Evolutionary conservation across 768 basidiomycete species (phyloP), one percentile per base, ranked within the genome.

Genomic region (Phylloporus sp.): DNA sequence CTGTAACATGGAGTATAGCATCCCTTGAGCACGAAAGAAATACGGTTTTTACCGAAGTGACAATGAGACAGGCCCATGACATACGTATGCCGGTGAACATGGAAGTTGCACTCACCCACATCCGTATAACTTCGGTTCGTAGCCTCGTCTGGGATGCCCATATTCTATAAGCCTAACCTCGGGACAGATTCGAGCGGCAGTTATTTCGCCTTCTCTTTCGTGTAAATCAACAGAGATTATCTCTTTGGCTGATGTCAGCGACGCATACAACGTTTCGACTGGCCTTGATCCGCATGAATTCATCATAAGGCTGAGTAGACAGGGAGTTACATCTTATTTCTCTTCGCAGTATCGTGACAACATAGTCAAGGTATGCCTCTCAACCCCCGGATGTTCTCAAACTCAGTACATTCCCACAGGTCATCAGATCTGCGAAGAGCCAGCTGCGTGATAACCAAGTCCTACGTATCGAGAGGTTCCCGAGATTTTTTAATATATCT

Each of bases 181-280:
- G 21, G 32, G 39, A 21, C 54, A 86, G 81, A 74, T 79, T 53
- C 86, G 84, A 59, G 79, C 88, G n/a, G 76, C 79, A 55, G 72
- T 79, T 8, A 78, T 93, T 35, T 85, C 83, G 5, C 78, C 84
- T 2, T 69, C 72, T 0, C 66, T 90, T 40, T 75, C 81, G 9
- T 86, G 87, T 67, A 81, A 81, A 67, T 81, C 86, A 3, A 86
- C 84, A 1, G 92, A 96, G 57, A 80, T 95, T 44, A 82, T 94
- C 44, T 76, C 80, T 6, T 67, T 93, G 21, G 68, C 77, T 4
- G 91, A 94, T 49, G 78, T 96, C 52, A 90, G 89, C 66, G 92
- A 96, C 55, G 79, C 90, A 1, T 87, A 90, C 66, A 86, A 86
- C 36, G 81, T 91, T 18, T 79, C 82, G 3, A 86, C 82, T 14